Conservation (phyloP, 1,284 basidiomycete species). For the Inonotus hispidus region DNA sequence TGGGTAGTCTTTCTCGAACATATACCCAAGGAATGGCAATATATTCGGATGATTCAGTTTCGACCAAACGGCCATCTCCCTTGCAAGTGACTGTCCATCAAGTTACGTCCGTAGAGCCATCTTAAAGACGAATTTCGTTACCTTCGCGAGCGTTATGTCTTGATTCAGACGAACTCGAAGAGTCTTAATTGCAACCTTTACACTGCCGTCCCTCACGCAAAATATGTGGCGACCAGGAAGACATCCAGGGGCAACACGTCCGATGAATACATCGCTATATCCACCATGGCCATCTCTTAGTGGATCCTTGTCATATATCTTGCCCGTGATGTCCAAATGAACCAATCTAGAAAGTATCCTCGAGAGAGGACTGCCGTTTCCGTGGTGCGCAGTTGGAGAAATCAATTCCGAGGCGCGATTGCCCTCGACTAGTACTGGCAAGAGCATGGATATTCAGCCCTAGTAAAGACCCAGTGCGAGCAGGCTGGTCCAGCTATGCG, state of each 20-base stretch:
- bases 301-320: neutral
- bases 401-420: no score
- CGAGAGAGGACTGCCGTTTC: neutral
- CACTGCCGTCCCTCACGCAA: neutral
- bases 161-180: constrained; percentile 1
- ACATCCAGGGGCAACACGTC: neutral
- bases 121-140: neutral
- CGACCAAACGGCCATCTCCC: constrained; percentile 14
- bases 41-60: constrained; percentile 14
- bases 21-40: constrained; percentile 16
- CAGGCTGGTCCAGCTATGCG: no score
- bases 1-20: constrained; percentile 8
- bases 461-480: no score
- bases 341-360: neutral
- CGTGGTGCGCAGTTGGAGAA: neutral
- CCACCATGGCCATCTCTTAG: neutral
- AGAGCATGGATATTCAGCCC: no score
- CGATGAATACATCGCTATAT: neutral
- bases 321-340: neutral
- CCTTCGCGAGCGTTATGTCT: neutral
- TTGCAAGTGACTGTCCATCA: neutral
- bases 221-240: neutral
- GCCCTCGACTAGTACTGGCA: no score
- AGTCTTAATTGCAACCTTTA: constrained; percentile 8
- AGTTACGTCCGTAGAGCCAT: neutral